These are phyloP conservation scores for Oryza brachyantha DNA, from an alignment of 176 grass and related monocot genomes.

Conservation along the genomic window DNA sequence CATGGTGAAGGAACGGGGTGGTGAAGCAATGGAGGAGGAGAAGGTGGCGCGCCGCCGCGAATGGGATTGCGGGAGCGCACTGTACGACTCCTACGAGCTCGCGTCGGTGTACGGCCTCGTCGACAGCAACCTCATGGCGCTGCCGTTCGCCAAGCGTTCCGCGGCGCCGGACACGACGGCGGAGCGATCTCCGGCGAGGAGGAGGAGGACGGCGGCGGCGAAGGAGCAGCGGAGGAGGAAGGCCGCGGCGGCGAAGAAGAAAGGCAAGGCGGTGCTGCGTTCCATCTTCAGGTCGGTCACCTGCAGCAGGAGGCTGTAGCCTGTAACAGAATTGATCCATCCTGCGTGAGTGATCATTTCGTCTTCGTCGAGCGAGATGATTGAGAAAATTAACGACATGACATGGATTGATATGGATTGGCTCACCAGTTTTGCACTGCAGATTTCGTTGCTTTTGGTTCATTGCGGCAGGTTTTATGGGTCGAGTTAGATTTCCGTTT, in stretches of 20 bases:
- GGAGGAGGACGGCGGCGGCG: background rate
- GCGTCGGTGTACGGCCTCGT: conserved; percentile 49
- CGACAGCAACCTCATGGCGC: conserved; percentile 46
- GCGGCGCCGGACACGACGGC: background rate
- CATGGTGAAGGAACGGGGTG: too few species aligned
- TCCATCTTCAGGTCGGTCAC: conserved; percentile 21
- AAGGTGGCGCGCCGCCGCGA: background rate
- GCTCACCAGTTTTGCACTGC: background rate
- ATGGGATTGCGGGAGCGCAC: conserved; percentile 70
- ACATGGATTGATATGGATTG: background rate
- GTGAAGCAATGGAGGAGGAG: background rate
- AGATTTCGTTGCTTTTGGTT: background rate
- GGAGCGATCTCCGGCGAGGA: background rate
- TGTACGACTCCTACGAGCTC: conserved; percentile 75
- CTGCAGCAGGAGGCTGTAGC: conserved; percentile 2
- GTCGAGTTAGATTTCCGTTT: conserved; percentile 6
- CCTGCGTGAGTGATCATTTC: too few species aligned
- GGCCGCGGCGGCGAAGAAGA: background rate
- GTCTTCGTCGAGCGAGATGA: background rate
- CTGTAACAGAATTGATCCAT: too few species aligned
- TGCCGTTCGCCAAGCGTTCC: conserved; percentile 16
- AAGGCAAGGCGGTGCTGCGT: conserved; percentile 28
- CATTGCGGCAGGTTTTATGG: background rate
- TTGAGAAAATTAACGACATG: background rate
- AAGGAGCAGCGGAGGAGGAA: background rate